Evolutionary conservation across 2,329 filamentous ascomycete species (phyloP).

Genomic region (Fusarium sarcochroum): DNA sequence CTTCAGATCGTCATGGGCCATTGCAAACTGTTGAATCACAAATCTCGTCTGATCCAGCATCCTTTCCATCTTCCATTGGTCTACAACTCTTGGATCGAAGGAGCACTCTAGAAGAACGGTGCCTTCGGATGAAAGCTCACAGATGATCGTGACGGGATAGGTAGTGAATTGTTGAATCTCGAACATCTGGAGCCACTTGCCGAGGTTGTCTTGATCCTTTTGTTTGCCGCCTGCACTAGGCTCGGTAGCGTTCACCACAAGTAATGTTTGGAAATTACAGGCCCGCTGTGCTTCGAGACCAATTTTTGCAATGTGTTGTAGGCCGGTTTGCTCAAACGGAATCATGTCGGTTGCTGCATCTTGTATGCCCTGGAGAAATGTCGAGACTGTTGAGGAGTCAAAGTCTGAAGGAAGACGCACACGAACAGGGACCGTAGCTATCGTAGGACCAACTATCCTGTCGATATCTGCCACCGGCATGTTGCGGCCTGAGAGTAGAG

Average conservation of each 20-base stretch:
- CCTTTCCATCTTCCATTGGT: constrained; percentile 10
- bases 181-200: neutral
- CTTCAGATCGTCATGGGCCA: neutral
- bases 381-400: neutral
- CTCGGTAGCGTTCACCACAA: constrained; percentile 1
- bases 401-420: constrained; percentile 7
- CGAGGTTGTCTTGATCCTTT: neutral
- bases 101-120: neutral
- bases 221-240: neutral
- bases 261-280: constrained; percentile 25
- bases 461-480: neutral
- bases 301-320: constrained; percentile 36
- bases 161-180: neutral
- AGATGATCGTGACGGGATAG: constrained; percentile 38
- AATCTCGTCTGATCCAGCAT: constrained; percentile 8
- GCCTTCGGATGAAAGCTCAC: neutral
- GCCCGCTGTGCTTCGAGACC: neutral
- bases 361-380: constrained; percentile 56
- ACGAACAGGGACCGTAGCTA: constrained; percentile 51
- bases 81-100: constrained; percentile 17
- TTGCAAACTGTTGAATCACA: constrained; percentile 12
- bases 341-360: constrained; percentile 30
- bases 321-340: constrained; percentile 34
- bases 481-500: neutral
- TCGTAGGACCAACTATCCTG: constrained; percentile 47